Conservation (phyloP, 2,329 filamentous ascomycete genomes). For the Botrytis porri region DNA sequence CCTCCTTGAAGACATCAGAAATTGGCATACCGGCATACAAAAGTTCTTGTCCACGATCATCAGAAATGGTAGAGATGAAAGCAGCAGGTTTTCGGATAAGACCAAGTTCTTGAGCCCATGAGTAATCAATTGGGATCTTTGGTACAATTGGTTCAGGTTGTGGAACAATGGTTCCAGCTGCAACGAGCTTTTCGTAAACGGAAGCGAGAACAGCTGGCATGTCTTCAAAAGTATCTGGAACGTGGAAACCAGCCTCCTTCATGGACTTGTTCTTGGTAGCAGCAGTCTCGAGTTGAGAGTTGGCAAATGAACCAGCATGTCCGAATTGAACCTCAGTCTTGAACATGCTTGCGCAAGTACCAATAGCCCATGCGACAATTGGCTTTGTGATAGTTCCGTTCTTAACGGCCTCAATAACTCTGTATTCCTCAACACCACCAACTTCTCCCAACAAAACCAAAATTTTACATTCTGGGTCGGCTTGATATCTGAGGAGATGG, state of each 20-base stretch:
- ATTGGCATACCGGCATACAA: conserved; percentile 99
- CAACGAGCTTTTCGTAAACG: conserved; percentile 87
- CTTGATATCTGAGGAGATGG: conserved; percentile 93
- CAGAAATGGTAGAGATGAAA: conserved; percentile 99
- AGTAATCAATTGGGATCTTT: conserved; percentile 99
- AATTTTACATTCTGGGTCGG: conserved; percentile 97
- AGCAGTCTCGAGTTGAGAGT: conserved; percentile 98
- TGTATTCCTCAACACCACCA: conserved; percentile 99
- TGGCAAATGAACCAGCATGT: conserved; percentile 97
- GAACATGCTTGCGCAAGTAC: conserved; percentile 99
- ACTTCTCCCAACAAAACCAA: conserved; percentile 95
- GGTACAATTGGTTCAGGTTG: conserved; percentile 86
- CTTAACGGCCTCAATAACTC: conserved; percentile 98
- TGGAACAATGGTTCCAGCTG: conserved; percentile 79
- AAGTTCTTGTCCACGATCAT: conserved; percentile 98
- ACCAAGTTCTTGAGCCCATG: conserved; percentile 98
- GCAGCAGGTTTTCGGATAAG: conserved; percentile 99
- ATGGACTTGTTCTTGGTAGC: conserved; percentile 96
- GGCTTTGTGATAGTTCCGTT: conserved; percentile 94
- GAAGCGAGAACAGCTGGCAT: conserved; percentile 72
- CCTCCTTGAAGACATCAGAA: conserved; percentile 98
- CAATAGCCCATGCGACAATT: conserved; percentile 98
- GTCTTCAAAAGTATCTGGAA: conserved; percentile 96
- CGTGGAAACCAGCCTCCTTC: conserved; percentile 90
- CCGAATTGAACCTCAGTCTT: conserved; percentile 99